Evolutionary conservation across 169 alveolate genomes (phyloP).

Genomic region (Plasmodium cynomolgi): DNA sequence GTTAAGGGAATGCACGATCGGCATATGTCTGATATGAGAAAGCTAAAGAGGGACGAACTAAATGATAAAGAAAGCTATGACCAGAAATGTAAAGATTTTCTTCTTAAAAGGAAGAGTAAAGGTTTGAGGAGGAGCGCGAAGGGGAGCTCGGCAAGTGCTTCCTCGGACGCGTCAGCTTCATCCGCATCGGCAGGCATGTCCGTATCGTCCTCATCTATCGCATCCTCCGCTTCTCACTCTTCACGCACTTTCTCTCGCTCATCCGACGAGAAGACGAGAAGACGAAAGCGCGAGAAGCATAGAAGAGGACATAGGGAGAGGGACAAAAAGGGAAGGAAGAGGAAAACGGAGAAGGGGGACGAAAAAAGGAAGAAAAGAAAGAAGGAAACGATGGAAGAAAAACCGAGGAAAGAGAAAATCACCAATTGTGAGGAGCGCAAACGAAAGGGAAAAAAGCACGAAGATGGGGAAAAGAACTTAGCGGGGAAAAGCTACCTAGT

Average conservation of each 20-base stretch:
- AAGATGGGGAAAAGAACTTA: not conserved
- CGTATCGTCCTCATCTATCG: not conserved
- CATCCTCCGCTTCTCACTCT: not conserved
- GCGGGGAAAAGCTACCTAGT: not conserved
- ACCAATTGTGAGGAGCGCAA: not conserved
- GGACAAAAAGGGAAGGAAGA: slow-evolving; percentile 11
- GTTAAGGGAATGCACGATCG: slow-evolving; percentile 32
- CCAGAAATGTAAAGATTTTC: slow-evolving; percentile 45
- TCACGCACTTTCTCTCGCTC: not conserved
- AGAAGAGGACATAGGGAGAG: not conserved
- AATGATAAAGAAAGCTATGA: slow-evolving; percentile 63
- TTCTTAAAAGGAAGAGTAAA: slow-evolving; percentile 24
- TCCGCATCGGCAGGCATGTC: not conserved
- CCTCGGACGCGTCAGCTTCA: not conserved
- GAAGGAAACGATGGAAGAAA: not conserved
- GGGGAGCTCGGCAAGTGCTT: not conserved
- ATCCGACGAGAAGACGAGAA: slow-evolving; percentile 13
- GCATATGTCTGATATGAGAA: slow-evolving; percentile 27
- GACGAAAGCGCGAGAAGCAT: slow-evolving; percentile 18
- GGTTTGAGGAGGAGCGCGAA: not conserved
- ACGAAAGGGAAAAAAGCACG: slow-evolving; percentile 1
- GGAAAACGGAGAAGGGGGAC: not conserved
- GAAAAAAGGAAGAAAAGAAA: not conserved
- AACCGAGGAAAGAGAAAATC: not conserved
- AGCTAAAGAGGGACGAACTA: slow-evolving; percentile 39